Evolutionary conservation across 495 filamentous ascomycete genomes (phyloP).

Genomic region (Choiromyces venosus): DNA sequence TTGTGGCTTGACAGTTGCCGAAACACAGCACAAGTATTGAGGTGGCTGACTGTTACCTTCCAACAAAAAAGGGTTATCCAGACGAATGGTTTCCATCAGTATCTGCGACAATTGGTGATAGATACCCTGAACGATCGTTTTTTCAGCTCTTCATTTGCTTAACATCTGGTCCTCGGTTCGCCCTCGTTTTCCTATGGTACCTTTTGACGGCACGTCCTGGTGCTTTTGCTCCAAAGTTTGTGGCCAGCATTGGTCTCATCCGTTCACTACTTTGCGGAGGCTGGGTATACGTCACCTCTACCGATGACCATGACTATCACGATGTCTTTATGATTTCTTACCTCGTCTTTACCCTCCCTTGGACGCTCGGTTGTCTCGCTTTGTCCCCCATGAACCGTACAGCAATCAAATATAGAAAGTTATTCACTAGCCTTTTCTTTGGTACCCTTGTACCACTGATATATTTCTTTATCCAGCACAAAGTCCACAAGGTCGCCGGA

Average conservation of each 20-base stretch:
- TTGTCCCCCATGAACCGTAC: slow-evolving; percentile 79
- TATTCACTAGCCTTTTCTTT: slow-evolving; percentile 78
- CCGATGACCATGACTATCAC: slow-evolving; percentile 97
- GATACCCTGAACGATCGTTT: slow-evolving; percentile 92
- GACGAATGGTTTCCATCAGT: slow-evolving; percentile 99
- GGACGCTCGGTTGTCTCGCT: slow-evolving; percentile 85
- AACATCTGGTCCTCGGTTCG: slow-evolving; percentile 89
- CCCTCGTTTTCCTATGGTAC: slow-evolving; percentile 87
- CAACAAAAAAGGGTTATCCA: slow-evolving; percentile 63
- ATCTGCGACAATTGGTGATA: slow-evolving; percentile 95
- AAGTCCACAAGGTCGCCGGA: slow-evolving; percentile 88
- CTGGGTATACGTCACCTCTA: slow-evolving; percentile 98
- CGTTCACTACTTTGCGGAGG: slow-evolving; percentile 92
- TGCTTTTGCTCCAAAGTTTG: slow-evolving; percentile 68
- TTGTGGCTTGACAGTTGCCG: not conserved
- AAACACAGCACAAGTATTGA: not conserved
- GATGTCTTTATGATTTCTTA: slow-evolving; percentile 99
- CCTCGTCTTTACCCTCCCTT: slow-evolving; percentile 86
- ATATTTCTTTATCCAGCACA: slow-evolving; percentile 98
- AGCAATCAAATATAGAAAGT: slow-evolving; percentile 85
- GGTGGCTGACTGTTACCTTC: not conserved
- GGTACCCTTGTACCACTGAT: slow-evolving; percentile 82
- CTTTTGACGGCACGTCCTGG: slow-evolving; percentile 73
- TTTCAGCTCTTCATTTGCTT: slow-evolving; percentile 97
- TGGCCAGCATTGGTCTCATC: slow-evolving; percentile 74